Evolutionary conservation across 1,284 basidiomycete species (phyloP), one percentile per base, ranked within the genome.

Genomic region (Heliocybe sulcata): DNA sequence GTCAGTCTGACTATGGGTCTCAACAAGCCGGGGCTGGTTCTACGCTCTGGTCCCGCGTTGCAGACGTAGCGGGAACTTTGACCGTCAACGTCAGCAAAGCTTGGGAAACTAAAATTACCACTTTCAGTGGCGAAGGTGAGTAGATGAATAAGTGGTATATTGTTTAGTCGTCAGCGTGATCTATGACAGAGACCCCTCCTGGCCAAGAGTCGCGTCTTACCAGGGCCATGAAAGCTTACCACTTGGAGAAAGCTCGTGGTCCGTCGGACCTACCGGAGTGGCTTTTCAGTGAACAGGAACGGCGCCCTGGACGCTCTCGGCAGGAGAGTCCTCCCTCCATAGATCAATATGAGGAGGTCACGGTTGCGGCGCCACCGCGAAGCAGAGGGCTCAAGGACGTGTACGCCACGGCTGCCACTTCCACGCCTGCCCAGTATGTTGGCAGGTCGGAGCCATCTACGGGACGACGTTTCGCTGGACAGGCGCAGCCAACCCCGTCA

Each of bases 171-270:
- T 31, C 19, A 35, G 14, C 49, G 27, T 26, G 29, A 52, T 49
- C 25, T 22, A 42, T 16, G 38, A 51, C 62, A 82, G 82, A 73
- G 51, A 82, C 79, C 14, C 78, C 79, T 6, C 70, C 73, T n/a
- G 81, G 81, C 26, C 70, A 76, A 51, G 84, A 87, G 58, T 82
- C 80, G 3, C 78, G 79, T 42, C 72, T 87, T 29, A 79, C 77
- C 3, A 75, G 76, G n/a, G 81, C 80, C 1, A 77, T 87, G 78
- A 84, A 84, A 64, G 77, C 80, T 1, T 87, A 86, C 63, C 79
- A 87, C 61, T 72, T 85, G 42, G 75, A 75, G 33, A 82, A 83
- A 64, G 83, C 83, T 14, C 74, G 73, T 31, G 70, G 76, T 47
- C 77, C 77, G 4, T 64, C 75, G 20, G 83, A 87, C 61, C 74